A percentile compares a stretch with the other conserved stretches of the same genome.
These are phyloP conservation scores for Cyclocybe cylindracea DNA, from an alignment of 768 basidiomycete species.

Conservation along the genomic window DNA sequence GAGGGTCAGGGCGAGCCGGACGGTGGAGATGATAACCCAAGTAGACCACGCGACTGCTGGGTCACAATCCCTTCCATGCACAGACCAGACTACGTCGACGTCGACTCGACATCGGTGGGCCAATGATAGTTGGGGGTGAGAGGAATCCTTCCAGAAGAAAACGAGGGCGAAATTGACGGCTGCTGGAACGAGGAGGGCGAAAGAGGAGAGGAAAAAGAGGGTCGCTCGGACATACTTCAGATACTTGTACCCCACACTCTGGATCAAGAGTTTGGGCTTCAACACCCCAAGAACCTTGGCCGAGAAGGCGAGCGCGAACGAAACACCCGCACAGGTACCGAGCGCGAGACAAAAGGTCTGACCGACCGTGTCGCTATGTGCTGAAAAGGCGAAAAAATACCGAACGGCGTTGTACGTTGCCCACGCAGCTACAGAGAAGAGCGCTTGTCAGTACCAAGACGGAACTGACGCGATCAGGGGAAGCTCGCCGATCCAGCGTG, in stretches of 20 bases:
- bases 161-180: slow-evolving; percentile 57
- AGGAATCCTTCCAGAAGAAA: slow-evolving; percentile 48
- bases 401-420: slow-evolving; percentile 61
- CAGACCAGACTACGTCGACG: slow-evolving; percentile 67
- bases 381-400: slow-evolving; percentile 61
- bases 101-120: slow-evolving; percentile 51
- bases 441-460: no score
- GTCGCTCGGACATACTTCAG: slow-evolving; percentile 28
- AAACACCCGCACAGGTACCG: slow-evolving; percentile 45
- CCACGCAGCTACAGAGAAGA: slow-evolving; percentile 49
- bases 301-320: slow-evolving; percentile 39
- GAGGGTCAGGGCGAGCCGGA: slow-evolving; percentile 56
- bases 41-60: slow-evolving; percentile 41
- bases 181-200: slow-evolving; percentile 53
- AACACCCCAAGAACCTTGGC: slow-evolving; percentile 40
- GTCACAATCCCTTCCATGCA: slow-evolving; percentile 27
- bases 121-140: slow-evolving; percentile 47
- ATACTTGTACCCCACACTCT: slow-evolving; percentile 28
- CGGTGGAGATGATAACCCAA: slow-evolving; percentile 55
- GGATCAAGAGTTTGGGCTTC: slow-evolving; percentile 36
- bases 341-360: slow-evolving; percentile 47
- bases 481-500: background rate
- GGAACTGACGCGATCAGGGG: no score
- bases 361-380: slow-evolving; percentile 40
- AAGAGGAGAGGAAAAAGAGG: slow-evolving; percentile 44